phyloP scores from a whole-genome alignment of 176 grass and related monocot genomes.

The Oryza longistaminata region DNA sequence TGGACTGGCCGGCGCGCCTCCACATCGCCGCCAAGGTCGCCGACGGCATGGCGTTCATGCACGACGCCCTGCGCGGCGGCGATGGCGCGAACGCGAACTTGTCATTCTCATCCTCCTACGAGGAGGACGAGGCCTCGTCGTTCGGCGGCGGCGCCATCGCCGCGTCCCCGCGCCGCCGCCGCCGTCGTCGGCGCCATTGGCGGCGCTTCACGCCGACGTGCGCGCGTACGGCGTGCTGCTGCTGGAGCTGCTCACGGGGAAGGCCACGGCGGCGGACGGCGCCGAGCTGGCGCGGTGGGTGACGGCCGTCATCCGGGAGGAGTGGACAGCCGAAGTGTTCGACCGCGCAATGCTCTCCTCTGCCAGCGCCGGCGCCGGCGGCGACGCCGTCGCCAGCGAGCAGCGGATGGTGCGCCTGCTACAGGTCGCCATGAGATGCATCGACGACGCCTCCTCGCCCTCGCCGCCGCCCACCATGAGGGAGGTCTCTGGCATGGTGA shows the following conservation, averaged over 20 bases:
- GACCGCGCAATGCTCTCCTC: conserved; percentile 46
- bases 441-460: conserved; percentile 34
- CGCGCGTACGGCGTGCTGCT: conserved; percentile 48
- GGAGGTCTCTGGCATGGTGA: conserved; percentile 45
- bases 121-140: not conserved
- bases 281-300: conserved; percentile 65
- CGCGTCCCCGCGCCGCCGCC: not conserved
- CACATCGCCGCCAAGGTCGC: conserved; percentile 50
- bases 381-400: conserved; percentile 35
- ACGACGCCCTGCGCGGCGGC: conserved; percentile 27
- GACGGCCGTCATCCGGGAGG: conserved; percentile 59
- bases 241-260: conserved; percentile 71
- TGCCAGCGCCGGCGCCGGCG: not conserved
- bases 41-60: conserved; percentile 67
- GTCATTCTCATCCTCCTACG: conserved; percentile 12
- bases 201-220: conserved; percentile 44
- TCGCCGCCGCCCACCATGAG: conserved; percentile 42
- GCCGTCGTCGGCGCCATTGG: conserved; percentile 5
- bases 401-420: conserved; percentile 56
- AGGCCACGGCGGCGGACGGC: conserved; percentile 41
- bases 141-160: conserved; percentile 23
- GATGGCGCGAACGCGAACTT: not conserved
- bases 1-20: conserved; percentile 54
- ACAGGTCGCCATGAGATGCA: conserved; percentile 59
- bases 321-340: conserved; percentile 82